Evolutionary conservation across 176 grass and related monocot genomes (phyloP).

Genomic region (Areca catechu): DNA sequence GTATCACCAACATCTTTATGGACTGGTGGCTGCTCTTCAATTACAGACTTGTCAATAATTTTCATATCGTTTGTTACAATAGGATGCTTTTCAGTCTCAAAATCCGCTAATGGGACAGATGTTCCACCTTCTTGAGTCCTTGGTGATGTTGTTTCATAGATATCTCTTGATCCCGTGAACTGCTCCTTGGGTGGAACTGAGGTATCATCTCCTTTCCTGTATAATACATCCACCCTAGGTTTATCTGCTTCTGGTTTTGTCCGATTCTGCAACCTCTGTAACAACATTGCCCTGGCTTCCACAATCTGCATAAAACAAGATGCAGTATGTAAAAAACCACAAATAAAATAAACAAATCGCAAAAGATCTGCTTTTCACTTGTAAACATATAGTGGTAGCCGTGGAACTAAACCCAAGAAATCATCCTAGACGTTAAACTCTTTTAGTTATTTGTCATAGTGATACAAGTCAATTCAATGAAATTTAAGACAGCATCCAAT

Average conservation of each 20-base stretch:
- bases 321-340: no score
- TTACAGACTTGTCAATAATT: slow-evolving; percentile 60
- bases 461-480: no score
- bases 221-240: neutral
- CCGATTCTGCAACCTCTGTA: slow-evolving; percentile 55
- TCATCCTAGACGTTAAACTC: no score
- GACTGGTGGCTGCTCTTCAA: slow-evolving; percentile 33
- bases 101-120: slow-evolving; percentile 35
- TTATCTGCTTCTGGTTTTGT: slow-evolving; percentile 49
- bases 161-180: slow-evolving; percentile 18
- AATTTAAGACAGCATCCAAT: no score
- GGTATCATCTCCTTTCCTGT: slow-evolving; percentile 25
- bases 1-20: slow-evolving; percentile 26
- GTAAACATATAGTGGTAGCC: no score
- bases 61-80: slow-evolving; percentile 47
- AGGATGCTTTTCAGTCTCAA: slow-evolving; percentile 53
- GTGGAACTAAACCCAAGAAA: no score
- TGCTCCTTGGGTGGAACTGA: slow-evolving; percentile 16
- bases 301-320: slow-evolving; percentile 54
- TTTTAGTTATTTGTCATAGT: no score
- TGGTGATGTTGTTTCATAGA: slow-evolving; percentile 21
- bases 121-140: slow-evolving; percentile 16
- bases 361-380: no score
- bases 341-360: no score
- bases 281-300: slow-evolving; percentile 80